Percentiles rank a stretch among this genome's conserved stretches.
Evolutionary conservation across 257 asterid genomes (phyloP).

Genomic region (Nicotiana tabacum): DNA sequence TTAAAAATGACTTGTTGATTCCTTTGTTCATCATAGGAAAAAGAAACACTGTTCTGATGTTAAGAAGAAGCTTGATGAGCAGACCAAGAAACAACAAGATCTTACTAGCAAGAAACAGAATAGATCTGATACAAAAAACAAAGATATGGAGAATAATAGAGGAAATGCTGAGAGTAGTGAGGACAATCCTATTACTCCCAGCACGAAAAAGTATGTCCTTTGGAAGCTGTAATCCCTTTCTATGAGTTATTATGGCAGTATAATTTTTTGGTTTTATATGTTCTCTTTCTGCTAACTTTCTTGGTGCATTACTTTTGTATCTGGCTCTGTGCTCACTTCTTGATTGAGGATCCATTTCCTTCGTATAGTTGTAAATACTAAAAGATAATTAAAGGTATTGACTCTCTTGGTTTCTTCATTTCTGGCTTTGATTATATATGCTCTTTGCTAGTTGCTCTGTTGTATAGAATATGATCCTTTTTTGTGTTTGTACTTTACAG

Average conservation of each 20-base stretch:
- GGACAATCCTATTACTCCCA: constrained; percentile 17
- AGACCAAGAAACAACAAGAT: constrained; percentile 26
- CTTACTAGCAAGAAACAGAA: constrained; percentile 24
- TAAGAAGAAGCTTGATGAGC: constrained; percentile 30
- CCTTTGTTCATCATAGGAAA: constrained; percentile 34
- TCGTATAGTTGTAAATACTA: not conserved
- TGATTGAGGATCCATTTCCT: constrained; percentile 6
- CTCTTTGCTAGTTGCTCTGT: not conserved
- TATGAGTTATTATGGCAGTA: constrained; percentile 13
- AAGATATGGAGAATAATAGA: constrained; percentile 21
- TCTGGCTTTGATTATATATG: not conserved
- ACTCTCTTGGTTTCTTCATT: not conserved
- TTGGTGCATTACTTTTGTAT: not conserved
- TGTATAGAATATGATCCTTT: not conserved
- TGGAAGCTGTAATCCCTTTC: not conserved
- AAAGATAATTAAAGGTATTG: not conserved
- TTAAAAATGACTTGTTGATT: not conserved
- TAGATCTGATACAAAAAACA: constrained; percentile 28
- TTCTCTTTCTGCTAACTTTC: not conserved
- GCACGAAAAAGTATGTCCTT: constrained; percentile 27
- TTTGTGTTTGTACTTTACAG: not conserved
- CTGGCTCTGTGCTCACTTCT: not conserved
- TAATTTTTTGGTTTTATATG: not conserved
- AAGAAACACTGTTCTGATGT: constrained; percentile 53
- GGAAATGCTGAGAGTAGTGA: constrained; percentile 29